Base-by-base conservation (phyloP, 2,329 filamentous ascomycete species). In the Colletotrichum viniferum region DNA sequence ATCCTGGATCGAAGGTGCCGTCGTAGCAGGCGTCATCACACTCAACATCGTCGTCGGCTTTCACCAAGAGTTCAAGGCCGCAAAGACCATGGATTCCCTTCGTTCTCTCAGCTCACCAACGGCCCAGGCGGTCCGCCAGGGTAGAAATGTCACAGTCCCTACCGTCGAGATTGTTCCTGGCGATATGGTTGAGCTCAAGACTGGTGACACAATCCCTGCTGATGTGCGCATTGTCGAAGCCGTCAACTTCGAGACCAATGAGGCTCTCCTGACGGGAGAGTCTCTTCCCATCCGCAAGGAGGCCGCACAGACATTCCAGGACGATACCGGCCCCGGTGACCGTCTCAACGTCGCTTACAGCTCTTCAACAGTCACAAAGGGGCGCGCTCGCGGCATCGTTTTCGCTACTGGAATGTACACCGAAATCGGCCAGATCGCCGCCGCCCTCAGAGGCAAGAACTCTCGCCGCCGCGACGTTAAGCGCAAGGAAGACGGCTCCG, bases 221-320 rank as follows among this genome's bases (percentile, higher is more conserved):
- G 91, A 93, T 78, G 81, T 92, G 8, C 86, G 90, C 66, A 80
- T 89, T 3, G 78, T 92, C 48, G 89, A 92, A 77, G 88, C 87
- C 28, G 89, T 93, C 85, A 94, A 94, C 82, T 88, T 93, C 56
- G 92, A 92, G 78, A 93, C 91, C 77, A 92, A 95, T 76, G 91
- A 93, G 81, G 90, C 91, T 2, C 86, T 92, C 24, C 86, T 93
- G 14, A 93, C 92, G 3, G 92, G 92, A 64, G 92, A 93, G 81
- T 92, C 91, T 10, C 84, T 92, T 0, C 91, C 91, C 21, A 89
- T 92, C 3, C 86, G 85, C 81, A 90, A 93, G 83, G 85, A 89
- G 78, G 80, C 87, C 8, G 81, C 85, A 26, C 81, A 82, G 26
- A 86, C 87, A 30, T 87, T 88, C 38, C 77, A 81, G 36, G 80